phyloP scores from a whole-genome alignment of 2,329 filamentous ascomycete species.

The Arthrobotrys conoides region DNA sequence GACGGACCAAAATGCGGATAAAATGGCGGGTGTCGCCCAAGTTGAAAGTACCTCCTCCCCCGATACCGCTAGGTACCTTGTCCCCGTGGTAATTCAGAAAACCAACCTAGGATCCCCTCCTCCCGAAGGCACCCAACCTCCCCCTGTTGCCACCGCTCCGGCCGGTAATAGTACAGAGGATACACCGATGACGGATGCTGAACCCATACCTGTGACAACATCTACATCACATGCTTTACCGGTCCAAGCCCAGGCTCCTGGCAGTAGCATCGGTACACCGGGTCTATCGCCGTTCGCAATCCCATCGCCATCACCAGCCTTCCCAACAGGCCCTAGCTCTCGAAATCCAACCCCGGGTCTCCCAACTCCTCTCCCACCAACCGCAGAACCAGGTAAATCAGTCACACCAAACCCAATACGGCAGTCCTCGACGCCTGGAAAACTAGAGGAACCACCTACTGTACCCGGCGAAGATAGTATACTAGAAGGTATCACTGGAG shows the following conservation, averaged over 20 bases:
- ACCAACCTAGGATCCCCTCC: constrained; percentile 59
- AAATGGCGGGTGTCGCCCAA: constrained; percentile 55
- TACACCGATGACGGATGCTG: constrained; percentile 48
- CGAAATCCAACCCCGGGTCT: constrained; percentile 40
- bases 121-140: constrained; percentile 20
- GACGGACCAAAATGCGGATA: constrained; percentile 46
- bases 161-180: constrained; percentile 27
- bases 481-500: constrained; percentile 39
- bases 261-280: constrained; percentile 31
- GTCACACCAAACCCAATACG: constrained; percentile 16
- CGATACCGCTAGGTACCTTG: constrained; percentile 59
- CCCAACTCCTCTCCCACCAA: constrained; percentile 45
- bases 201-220: constrained; percentile 33
- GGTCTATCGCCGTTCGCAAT: constrained; percentile 50
- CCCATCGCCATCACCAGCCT: constrained; percentile 49
- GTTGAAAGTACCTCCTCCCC: constrained; percentile 60
- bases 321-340: constrained; percentile 37
- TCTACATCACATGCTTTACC: neutral
- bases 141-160: neutral
- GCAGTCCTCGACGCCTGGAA: constrained; percentile 17
- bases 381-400: constrained; percentile 37
- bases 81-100: constrained; percentile 61
- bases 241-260: constrained; percentile 11
- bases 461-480: constrained; percentile 55
- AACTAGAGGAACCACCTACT: constrained; percentile 54